Conservation (phyloP, 2,329 filamentous ascomycete species). For the Aspergillaceae sp. region DNA sequence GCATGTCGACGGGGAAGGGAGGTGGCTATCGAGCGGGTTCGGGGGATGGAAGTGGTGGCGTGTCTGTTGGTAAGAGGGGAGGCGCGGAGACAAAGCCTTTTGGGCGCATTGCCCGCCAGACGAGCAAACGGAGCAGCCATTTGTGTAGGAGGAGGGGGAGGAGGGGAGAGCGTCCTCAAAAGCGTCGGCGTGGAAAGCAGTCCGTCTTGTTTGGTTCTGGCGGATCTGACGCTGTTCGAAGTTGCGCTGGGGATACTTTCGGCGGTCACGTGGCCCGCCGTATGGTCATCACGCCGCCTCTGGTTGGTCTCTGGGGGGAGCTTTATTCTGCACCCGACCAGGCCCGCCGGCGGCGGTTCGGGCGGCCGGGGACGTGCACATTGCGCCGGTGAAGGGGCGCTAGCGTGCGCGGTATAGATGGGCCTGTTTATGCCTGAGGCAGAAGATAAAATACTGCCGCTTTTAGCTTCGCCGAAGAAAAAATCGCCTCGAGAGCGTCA, state of each 20-base stretch:
- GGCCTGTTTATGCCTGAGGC: slow-evolving; percentile 17
- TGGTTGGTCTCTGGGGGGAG: slow-evolving; percentile 20
- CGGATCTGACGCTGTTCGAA: slow-evolving; percentile 16
- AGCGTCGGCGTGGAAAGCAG: too few relatives aligned
- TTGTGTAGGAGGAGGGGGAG: slow-evolving; percentile 15
- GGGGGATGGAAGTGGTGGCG: slow-evolving; percentile 34
- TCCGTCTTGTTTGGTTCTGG: too few relatives aligned
- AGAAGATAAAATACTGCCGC: slow-evolving; percentile 20
- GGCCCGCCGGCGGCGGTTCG: background rate
- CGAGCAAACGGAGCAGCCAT: slow-evolving; percentile 57
- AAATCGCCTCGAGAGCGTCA: slow-evolving; percentile 10
- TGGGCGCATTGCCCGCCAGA: slow-evolving; percentile 51
- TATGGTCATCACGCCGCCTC: slow-evolving; percentile 26
- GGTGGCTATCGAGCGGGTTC: slow-evolving; percentile 49
- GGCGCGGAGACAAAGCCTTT: slow-evolving; percentile 50
- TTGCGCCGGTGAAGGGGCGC: background rate
- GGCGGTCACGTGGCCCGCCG: slow-evolving; percentile 26
- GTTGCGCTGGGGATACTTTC: slow-evolving; percentile 22
- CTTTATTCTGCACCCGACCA: slow-evolving; percentile 12
- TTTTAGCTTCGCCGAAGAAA: slow-evolving; percentile 18
- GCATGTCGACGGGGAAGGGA: slow-evolving; percentile 48
- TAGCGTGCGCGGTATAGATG: slow-evolving; percentile 12
- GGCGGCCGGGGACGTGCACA: background rate
- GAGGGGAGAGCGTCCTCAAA: slow-evolving; percentile 20
- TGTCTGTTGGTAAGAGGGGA: slow-evolving; percentile 32